Evolutionary conservation across 2,329 filamentous ascomycete species (phyloP), one percentile per base, ranked within the genome.

Genomic region (Coniochaeta pulveracea): DNA sequence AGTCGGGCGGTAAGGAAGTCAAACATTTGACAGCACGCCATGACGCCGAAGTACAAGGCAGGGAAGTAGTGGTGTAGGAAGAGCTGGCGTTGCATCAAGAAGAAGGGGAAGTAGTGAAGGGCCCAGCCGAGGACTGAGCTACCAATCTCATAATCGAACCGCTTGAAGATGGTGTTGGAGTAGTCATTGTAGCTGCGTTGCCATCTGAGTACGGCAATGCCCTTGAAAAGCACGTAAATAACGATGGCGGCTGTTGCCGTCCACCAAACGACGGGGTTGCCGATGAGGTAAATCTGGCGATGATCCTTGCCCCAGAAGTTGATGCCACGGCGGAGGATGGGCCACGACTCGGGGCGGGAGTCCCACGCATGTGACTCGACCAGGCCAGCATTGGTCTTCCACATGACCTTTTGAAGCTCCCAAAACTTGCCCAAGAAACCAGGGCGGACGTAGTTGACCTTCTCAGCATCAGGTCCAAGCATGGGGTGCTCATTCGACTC

Each of bases 61-160:
- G 91, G 91, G 60, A 98, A 91, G 59, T 98, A 98, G 63, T 98
- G 91, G 58, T 98, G 91, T 40, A 98, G 68, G 71, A 98, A 98
- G 22, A 98, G 77, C 61, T 98, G 91, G 47, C 91, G 86, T 54
- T 91, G 78, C 91, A 98, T 96, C 37, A 98, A 72, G 64, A 78
- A 98, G 66, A 98, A 98, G 9, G 91, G 91, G 68, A 98, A 96
- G 66, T 95, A 98, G 61, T 98, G 91, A 57, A 98, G 80, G 30
- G 84, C 85, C 91, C 91, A 98, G 45, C 83, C 91, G 7, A 98
- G 72, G 19, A 95, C 81, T 12, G 77, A 85, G 34, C 78, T 85
- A 40, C 91, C 91, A 38, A 96, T 76, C 59, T 98, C 91, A 52
- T 95, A 96, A 59, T 96, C 91, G 56, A 96, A 98, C 36, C 91